Percentiles rank a stretch among this genome's conserved stretches.
These are phyloP conservation scores for Polytolypa hystricis DNA, from an alignment of 2,329 filamentous ascomycete species.

Conservation along the genomic window DNA sequence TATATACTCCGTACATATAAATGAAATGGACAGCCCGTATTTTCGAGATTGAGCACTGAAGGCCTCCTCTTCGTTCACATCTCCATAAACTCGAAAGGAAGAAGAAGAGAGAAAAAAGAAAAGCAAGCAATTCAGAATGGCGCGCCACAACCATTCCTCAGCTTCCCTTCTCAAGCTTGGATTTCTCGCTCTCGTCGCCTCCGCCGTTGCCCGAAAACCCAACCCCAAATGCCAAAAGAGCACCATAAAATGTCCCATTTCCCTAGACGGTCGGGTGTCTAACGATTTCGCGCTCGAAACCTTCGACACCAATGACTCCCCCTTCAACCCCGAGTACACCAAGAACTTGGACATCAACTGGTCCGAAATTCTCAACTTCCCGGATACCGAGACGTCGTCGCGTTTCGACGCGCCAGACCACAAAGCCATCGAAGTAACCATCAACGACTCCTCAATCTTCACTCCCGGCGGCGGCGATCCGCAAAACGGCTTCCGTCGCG, in stretches of 20 bases:
- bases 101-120: no score
- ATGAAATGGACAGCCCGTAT: no score
- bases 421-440: conserved; percentile 43
- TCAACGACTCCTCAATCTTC: conserved; percentile 51
- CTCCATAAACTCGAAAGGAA: no score
- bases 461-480: conserved; percentile 26
- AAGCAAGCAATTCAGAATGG: no score
- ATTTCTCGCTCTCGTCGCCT: no score
- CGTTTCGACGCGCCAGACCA: conserved; percentile 37
- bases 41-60: no score
- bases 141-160: no score
- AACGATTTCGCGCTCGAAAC: conserved; percentile 25
- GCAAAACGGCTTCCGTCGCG: conserved; percentile 51
- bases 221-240: no score
- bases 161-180: no score
- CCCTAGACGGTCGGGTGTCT: conserved; percentile 40
- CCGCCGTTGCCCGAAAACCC: no score
- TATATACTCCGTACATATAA: no score
- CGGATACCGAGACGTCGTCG: conserved; percentile 29
- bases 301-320: conserved; percentile 32
- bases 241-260: conserved; percentile 29
- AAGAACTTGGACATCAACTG: conserved; percentile 46
- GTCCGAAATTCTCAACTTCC: conserved; percentile 41
- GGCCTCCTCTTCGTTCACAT: no score
- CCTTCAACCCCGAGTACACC: conserved; percentile 43